phyloP scores from a whole-genome alignment of 1,139 yeast species.

The Zygoascus sp. region DNA sequence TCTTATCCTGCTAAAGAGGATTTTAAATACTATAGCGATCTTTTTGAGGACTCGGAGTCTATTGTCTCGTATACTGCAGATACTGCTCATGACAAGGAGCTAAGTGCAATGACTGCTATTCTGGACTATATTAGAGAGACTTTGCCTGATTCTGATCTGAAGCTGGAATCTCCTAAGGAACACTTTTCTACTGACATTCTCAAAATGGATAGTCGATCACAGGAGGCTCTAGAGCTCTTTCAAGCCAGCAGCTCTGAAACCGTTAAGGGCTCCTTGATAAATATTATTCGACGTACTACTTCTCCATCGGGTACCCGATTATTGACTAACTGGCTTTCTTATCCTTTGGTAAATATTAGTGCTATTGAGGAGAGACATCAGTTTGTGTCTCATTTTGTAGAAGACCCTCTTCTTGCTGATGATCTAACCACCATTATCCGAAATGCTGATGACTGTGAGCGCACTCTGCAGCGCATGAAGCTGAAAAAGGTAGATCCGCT shows the following conservation, averaged over 20 bases:
- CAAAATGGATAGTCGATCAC: constrained; percentile 79
- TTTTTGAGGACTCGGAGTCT: constrained; percentile 21
- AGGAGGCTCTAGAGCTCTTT: constrained; percentile 74
- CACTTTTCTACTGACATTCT: constrained; percentile 50
- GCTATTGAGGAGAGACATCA: constrained; percentile 60
- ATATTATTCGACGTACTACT: constrained; percentile 63
- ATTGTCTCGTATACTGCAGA: constrained; percentile 18
- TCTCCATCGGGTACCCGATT: constrained; percentile 80
- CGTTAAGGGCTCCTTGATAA: constrained; percentile 62
- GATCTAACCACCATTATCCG: constrained; percentile 32
- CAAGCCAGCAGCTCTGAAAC: constrained; percentile 54
- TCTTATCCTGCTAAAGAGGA: constrained; percentile 33
- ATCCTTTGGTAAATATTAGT: constrained; percentile 61
- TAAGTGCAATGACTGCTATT: constrained; percentile 51
- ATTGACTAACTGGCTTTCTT: constrained; percentile 73
- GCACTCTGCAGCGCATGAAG: constrained; percentile 50
- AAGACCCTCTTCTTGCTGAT: constrained; percentile 39
- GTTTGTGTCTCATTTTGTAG: constrained; percentile 52
- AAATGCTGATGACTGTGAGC: constrained; percentile 46
- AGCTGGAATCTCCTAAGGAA: constrained; percentile 50
- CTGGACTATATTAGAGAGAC: constrained; percentile 56
- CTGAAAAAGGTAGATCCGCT: constrained; percentile 43
- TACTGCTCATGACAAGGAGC: constrained; percentile 40
- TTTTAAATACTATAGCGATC: constrained; percentile 20
- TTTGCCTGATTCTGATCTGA: constrained; percentile 48